Conservation (phyloP, 116 monocot genomes). For the Phalaenopsis hybrid region DNA sequence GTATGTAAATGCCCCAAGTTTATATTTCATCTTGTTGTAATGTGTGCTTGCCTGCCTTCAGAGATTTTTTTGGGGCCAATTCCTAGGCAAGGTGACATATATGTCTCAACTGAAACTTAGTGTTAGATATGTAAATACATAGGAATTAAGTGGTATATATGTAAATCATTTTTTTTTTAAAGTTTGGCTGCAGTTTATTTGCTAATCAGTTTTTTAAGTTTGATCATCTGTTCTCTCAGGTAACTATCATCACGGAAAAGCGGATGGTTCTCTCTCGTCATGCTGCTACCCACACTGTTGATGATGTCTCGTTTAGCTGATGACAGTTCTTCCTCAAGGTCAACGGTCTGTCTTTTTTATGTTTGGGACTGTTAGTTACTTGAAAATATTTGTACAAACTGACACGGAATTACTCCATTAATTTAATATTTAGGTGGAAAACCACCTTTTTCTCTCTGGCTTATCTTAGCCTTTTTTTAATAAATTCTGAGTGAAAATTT, state of each 20-base stretch:
- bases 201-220: not conserved
- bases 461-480: not conserved
- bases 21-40: not conserved
- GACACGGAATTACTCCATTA: not conserved
- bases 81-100: too few species aligned
- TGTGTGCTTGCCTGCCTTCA: too few species aligned
- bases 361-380: not conserved
- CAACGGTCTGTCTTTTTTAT: not conserved
- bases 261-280: too few species aligned
- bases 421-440: not conserved
- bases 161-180: not conserved
- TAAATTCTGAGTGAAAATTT: not conserved
- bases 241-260: too few species aligned
- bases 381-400: constrained; percentile 1
- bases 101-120: too few species aligned
- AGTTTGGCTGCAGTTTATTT: not conserved
- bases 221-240: not conserved
- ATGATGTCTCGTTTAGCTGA: not conserved
- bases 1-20: too few species aligned
- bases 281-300: not conserved
- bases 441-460: not conserved
- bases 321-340: not conserved
- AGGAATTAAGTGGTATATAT: not conserved
- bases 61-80: not conserved
- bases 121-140: too few species aligned